Base-by-base conservation (phyloP, 768 basidiomycete genomes). In the Rhizopogon vesiculosus region DNA sequence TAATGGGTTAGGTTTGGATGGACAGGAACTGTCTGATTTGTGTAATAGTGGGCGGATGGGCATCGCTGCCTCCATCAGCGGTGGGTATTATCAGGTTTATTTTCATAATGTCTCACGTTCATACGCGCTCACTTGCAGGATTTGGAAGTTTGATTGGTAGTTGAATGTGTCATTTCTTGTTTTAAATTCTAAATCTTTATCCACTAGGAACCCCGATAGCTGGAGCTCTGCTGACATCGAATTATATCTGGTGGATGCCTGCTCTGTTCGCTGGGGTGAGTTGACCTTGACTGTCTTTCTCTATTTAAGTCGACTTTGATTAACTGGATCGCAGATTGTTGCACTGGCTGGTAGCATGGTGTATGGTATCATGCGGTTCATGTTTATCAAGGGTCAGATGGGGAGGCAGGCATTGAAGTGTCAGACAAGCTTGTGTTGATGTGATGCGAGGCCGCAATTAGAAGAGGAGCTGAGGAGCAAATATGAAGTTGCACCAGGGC, bases 211-310 rank as follows among this genome's bases (percentile, higher is more conserved):
- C 81, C 0, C 84, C 85, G 1, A 78, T 85, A 54, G 77, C 77
- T 29, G 84, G 84, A 0, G 78, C 81, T 3, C 67, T 86, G 22
- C 75, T 86, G 7, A 76, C 81, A 0, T 58, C 71, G 7, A 64
- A 72, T 0, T 83, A 78, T 55, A 61, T 78, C 4, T 86, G 84
- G 84, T 84, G 81, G 80, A 71, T 78, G 31, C 79, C 81, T 2
- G 77, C 77, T 9, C 53, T 84, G 5, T 86, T 84, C 61, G 71
- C 77, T 25, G 83, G 81, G 52, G 69, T 74, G 41, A 29, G 67
- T 61, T 28, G 1, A 25, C 7, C 6, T 25, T 10, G 22, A 2
- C 22, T 22, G 3, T 29, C 15, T 33, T 31, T n/a, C 12, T 33
- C 28, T 22, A 5, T 28, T 35, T 15, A 7, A 39, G 15, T 35